Evolutionary conservation across 116 monocot species (phyloP).

Genomic region (Cymodocea nodosa): DNA sequence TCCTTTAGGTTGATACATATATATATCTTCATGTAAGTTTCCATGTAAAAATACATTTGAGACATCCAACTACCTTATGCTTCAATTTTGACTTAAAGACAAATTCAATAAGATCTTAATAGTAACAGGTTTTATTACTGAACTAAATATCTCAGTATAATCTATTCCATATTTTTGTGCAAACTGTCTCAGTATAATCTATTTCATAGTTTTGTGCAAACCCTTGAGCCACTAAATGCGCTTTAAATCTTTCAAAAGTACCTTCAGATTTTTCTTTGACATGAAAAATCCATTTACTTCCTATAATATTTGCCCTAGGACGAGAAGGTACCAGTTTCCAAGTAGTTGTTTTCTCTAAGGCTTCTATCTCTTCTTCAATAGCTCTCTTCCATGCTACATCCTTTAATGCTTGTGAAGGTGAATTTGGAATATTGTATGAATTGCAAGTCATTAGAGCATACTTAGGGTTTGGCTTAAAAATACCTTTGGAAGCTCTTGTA

Average conservation of each 20-base stretch:
- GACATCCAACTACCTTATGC: not conserved
- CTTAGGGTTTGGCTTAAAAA: no score
- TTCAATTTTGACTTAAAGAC: not conserved
- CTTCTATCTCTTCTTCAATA: not conserved
- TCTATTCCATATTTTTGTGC: not conserved
- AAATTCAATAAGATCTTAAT: not conserved
- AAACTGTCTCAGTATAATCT: not conserved
- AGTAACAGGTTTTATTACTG: not conserved
- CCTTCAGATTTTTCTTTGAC: not conserved
- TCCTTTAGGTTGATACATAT: no score
- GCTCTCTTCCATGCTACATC: not conserved
- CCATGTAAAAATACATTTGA: not conserved
- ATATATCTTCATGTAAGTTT: no score
- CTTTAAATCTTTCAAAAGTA: conserved; percentile 2
- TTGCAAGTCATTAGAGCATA: no score
- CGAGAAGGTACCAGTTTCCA: not conserved
- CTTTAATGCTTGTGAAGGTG: not conserved
- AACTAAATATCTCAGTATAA: not conserved
- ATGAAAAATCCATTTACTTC: not conserved
- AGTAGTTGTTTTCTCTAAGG: not conserved
- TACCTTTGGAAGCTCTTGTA: no score
- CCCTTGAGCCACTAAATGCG: not conserved
- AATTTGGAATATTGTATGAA: no score
- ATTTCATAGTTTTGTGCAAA: not conserved
- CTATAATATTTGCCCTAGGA: not conserved